These are phyloP conservation scores for Nicotiana attenuata DNA, from an alignment of 257 asterid species.

Conservation along the genomic window DNA sequence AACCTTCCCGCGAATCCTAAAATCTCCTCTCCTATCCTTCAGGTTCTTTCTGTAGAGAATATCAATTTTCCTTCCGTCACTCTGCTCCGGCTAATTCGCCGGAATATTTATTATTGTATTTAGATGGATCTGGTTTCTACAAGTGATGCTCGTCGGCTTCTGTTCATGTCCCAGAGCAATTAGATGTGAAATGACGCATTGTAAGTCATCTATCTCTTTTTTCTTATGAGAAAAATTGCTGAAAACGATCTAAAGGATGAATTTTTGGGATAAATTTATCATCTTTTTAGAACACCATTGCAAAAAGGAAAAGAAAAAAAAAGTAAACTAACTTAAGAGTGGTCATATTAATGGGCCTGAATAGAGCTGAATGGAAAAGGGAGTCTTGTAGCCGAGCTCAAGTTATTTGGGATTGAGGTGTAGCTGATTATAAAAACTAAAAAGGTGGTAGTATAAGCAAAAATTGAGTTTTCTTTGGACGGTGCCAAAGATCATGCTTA, in stretches of 20 bases:
- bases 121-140: slow-evolving; percentile 33
- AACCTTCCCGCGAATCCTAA: background rate
- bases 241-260: background rate
- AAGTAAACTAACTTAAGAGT: background rate
- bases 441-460: background rate
- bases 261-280: background rate
- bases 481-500: background rate
- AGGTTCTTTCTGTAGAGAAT: background rate
- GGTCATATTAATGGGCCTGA: background rate
- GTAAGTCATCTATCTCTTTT: slow-evolving; percentile 17
- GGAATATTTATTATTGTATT: slow-evolving; percentile 17
- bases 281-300: background rate
- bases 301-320: background rate
- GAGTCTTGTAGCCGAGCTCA: background rate
- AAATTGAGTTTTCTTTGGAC: background rate
- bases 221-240: background rate
- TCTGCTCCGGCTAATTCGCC: slow-evolving; percentile 20
- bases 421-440: background rate
- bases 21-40: background rate
- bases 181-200: slow-evolving; percentile 16
- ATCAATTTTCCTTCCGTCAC: slow-evolving; percentile 13
- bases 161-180: background rate
- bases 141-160: background rate
- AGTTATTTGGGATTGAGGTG: background rate
- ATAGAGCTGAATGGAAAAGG: background rate